phyloP scores from a whole-genome alignment of 1,139 yeast genomes.

The Pichia sp. region DNA sequence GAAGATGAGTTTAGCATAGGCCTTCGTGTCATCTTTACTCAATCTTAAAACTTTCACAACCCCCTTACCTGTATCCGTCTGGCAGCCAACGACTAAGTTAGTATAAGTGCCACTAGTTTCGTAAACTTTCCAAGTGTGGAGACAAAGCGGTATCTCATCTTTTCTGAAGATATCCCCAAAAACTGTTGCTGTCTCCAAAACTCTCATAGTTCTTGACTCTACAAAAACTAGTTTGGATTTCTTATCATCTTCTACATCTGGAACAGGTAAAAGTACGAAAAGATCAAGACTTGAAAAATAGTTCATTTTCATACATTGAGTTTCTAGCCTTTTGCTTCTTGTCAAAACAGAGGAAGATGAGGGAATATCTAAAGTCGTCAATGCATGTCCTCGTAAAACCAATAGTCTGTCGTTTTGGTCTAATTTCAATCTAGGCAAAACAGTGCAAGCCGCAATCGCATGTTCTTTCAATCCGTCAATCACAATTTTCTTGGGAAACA shows the following conservation, averaged over 20 bases:
- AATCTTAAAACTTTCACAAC: slow-evolving; percentile 43
- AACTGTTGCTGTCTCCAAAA: slow-evolving; percentile 15
- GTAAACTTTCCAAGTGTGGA: slow-evolving; percentile 34
- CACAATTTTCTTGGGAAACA: slow-evolving; percentile 39
- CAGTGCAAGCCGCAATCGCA: background rate
- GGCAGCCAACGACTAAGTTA: slow-evolving; percentile 42
- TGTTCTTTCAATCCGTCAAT: slow-evolving; percentile 33
- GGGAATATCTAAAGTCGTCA: background rate
- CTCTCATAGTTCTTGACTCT: slow-evolving; percentile 25
- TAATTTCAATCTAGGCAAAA: background rate
- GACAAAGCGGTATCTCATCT: slow-evolving; percentile 39
- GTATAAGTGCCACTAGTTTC: slow-evolving; percentile 22
- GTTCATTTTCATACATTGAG: slow-evolving; percentile 7
- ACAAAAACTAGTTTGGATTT: slow-evolving; percentile 19
- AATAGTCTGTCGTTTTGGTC: background rate
- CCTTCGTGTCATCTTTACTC: slow-evolving; percentile 15
- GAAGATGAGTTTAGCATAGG: background rate
- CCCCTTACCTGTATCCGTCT: slow-evolving; percentile 29
- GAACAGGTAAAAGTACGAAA: slow-evolving; percentile 4
- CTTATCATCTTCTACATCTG: background rate
- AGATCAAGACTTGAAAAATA: background rate
- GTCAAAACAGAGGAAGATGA: background rate
- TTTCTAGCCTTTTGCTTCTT: slow-evolving; percentile 5
- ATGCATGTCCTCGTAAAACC: background rate
- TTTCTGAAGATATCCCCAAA: slow-evolving; percentile 29